Conservation (phyloP, 768 basidiomycete genomes). For the Hirschioporus abietinus region DNA sequence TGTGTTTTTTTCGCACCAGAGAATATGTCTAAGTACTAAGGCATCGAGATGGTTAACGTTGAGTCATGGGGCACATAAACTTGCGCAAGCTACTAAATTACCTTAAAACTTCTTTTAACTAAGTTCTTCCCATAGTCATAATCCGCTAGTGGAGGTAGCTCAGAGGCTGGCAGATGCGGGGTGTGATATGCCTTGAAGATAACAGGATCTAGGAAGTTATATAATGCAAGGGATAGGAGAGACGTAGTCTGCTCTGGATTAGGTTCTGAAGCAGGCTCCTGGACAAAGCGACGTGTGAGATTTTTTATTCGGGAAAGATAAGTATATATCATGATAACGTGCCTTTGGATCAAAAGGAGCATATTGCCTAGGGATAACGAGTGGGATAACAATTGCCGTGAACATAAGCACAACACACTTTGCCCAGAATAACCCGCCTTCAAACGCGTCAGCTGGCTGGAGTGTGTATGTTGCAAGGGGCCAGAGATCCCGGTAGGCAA, state of each 20-base stretch:
- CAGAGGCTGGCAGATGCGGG: conserved; percentile 36
- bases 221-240: conserved; percentile 31
- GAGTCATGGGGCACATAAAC: background rate
- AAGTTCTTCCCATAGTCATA: conserved; percentile 33
- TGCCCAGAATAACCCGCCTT: conserved; percentile 48
- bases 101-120: conserved; percentile 24
- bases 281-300: background rate
- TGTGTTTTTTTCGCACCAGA: conserved; percentile 35
- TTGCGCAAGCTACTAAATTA: conserved; percentile 22
- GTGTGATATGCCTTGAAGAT: conserved; percentile 39
- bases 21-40: conserved; percentile 32
- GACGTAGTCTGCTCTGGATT: conserved; percentile 50
- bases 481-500: conserved; percentile 53
- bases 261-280: conserved; percentile 29
- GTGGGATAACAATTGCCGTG: conserved; percentile 44
- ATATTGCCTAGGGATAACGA: conserved; percentile 52
- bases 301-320: background rate
- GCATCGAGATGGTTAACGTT: background rate
- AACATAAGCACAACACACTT: conserved; percentile 41
- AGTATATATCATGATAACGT: background rate
- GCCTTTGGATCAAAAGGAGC: conserved; percentile 52
- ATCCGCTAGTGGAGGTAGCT: conserved; percentile 46
- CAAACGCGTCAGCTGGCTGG: conserved; percentile 41
- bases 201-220: conserved; percentile 47
- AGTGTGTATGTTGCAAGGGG: conserved; percentile 53